Conservation (phyloP, 2,329 filamentous ascomycete species). For the Neofusicoccum parvum region DNA sequence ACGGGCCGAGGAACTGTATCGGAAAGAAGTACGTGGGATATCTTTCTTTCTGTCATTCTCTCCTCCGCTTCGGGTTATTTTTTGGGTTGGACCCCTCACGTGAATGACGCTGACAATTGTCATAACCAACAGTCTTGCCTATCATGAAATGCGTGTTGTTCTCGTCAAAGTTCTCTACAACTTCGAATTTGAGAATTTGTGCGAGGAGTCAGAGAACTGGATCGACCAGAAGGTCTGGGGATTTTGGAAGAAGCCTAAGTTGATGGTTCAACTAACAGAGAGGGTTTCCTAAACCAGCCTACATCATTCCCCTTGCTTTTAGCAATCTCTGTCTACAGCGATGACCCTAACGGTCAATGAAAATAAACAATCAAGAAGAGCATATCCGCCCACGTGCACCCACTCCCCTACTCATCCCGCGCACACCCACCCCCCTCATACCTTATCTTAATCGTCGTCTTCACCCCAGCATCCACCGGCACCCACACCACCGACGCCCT, state of each 20-base stretch:
- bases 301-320: too few species aligned
- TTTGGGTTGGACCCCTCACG: too few species aligned
- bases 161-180: constrained; percentile 39
- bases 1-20: constrained; percentile 44
- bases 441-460: neutral
- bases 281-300: too few species aligned
- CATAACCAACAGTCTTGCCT: constrained; percentile 32
- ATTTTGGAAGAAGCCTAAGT: constrained; percentile 41
- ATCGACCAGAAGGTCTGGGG: constrained; percentile 35
- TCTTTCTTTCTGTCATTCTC: neutral
- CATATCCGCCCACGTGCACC: too few species aligned
- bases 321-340: too few species aligned
- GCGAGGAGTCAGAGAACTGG: constrained; percentile 35
- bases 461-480: neutral
- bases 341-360: too few species aligned
- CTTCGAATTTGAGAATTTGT: constrained; percentile 41
- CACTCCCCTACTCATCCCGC: too few species aligned
- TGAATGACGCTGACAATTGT: constrained; percentile 1
- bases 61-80: too few species aligned
- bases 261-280: constrained; percentile 31
- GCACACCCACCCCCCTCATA: neutral
- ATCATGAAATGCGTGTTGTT: constrained; percentile 46
- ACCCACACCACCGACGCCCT: neutral
- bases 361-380: too few species aligned
- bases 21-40: constrained; percentile 36